Evolutionary conservation across 371 early-diverging fungal species (phyloP), one percentile per base, ranked within the genome.

Genomic region (Enteropsectra breve): DNA sequence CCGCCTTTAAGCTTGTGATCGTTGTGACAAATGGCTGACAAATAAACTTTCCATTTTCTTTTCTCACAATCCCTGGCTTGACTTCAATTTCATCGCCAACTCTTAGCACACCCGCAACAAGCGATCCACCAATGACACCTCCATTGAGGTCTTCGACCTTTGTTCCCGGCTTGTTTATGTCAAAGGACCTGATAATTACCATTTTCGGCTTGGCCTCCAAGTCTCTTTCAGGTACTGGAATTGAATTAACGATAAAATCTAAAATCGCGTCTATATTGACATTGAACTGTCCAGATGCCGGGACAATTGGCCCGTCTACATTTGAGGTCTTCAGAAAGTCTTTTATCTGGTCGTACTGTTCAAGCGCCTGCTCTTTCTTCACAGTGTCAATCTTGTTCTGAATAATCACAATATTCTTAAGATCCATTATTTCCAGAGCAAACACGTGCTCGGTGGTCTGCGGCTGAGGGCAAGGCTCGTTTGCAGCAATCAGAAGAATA

Each of bases 301-400:
- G 99, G 58, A 99, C 87, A 71, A 99, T 89, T 37, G 99, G 99
- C 0, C 95, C 90, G 50, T 86, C 84, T 75, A 88, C 88, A 50
- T 94, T 97, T 50, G 90, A 86, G 47, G 95, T 96, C 65, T 61
- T 75, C 33, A 93, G 84, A 79, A 97, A 97, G 52, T 87, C 85
- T 70, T 88, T 77, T 80, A 99, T 97, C 77, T 86, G 86, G 71
- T 90, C 83, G 80, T 96, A 85, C 72, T 97, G 95, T 73, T 92
- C 90, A 62, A 86, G 81, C 23, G 94, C 94, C 36, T 91, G 89
- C 63, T 85, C 84, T 76, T 94, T 89, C 80, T 91, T 90, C 78
- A 97, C 87, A 74, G 96, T 80, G 83, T 99, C 99, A 43, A 99
- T 89, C 84, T 99, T 99, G 85, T 99, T 99, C 82, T 99, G 99